phyloP scores from a whole-genome alignment of 768 basidiomycete species.

The Auriscalpium vulgare region DNA sequence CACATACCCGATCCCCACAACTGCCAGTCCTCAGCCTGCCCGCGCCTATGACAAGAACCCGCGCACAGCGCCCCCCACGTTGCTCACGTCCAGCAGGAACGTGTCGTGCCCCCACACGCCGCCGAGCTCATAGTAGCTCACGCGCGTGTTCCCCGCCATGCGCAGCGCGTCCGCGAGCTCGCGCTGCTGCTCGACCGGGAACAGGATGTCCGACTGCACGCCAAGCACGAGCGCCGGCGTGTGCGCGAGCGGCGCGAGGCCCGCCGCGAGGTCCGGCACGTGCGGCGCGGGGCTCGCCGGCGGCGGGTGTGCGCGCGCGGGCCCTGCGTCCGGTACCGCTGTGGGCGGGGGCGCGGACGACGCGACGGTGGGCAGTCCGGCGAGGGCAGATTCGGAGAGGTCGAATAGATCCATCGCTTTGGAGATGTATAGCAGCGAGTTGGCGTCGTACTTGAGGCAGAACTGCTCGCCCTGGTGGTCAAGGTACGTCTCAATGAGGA shows the following conservation, averaged over 20 bases:
- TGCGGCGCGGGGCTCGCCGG: constrained; percentile 69
- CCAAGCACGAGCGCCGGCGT: constrained; percentile 86
- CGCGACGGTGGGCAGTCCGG: constrained; percentile 37
- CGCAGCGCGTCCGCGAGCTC: constrained; percentile 90
- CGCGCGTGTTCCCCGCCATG: constrained; percentile 79
- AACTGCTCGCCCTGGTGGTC: constrained; percentile 96
- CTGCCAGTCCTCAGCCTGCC: not conserved
- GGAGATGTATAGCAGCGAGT: constrained; percentile 96
- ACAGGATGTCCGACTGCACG: constrained; percentile 94
- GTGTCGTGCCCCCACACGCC: constrained; percentile 99
- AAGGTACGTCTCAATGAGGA: constrained; percentile 96
- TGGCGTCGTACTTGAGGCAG: constrained; percentile 98
- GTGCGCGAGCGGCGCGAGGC: constrained; percentile 63
- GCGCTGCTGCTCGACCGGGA: constrained; percentile 95
- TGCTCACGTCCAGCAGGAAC: constrained; percentile 86
- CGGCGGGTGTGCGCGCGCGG: constrained; percentile 65
- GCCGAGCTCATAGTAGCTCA: constrained; percentile 95
- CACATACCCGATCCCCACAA: not conserved
- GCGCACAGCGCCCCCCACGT: constrained; percentile 85
- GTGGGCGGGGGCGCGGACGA: constrained; percentile 15
- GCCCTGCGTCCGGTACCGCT: constrained; percentile 26
- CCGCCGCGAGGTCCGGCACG: constrained; percentile 67
- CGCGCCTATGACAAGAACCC: constrained; percentile 63
- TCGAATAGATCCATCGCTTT: constrained; percentile 99
- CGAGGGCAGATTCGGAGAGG: constrained; percentile 73